Conservation (phyloP, 805 yeast genomes). For the Ogataea haglerorum region DNA sequence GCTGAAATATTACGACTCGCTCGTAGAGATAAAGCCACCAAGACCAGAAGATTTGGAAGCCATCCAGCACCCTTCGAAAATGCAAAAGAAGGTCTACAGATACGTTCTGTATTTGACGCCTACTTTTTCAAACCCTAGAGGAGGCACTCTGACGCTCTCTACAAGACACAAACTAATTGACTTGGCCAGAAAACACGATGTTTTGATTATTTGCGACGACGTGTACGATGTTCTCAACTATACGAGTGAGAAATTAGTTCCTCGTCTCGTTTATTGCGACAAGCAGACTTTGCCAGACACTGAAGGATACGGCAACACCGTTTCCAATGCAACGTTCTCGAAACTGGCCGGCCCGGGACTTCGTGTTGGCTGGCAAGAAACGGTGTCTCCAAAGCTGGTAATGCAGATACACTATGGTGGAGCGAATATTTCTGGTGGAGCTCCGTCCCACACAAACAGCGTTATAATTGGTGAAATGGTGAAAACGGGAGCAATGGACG, state of each 20-base stretch:
- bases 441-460: conserved; percentile 73
- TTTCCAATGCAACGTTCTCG: conserved; percentile 76
- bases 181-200: conserved; percentile 70
- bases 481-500: conserved; percentile 45
- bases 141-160: conserved; percentile 50
- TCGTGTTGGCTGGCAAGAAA: conserved; percentile 82
- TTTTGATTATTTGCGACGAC: conserved; percentile 73
- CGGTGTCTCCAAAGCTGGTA: conserved; percentile 53
- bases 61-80: conserved; percentile 38
- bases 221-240: conserved; percentile 75
- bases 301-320: conserved; percentile 55
- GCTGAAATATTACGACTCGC: conserved; percentile 40
- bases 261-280: conserved; percentile 60
- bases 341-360: conserved; percentile 81
- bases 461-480: conserved; percentile 64
- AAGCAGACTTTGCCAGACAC: conserved; percentile 42
- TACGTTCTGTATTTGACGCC: conserved; percentile 77
- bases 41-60: conserved; percentile 26
- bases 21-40: conserved; percentile 22
- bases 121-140: conserved; percentile 79
- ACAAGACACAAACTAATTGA: conserved; percentile 52
- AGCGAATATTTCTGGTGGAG: conserved; percentile 78
- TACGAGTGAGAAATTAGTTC: neutral
- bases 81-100: conserved; percentile 51
- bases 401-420: conserved; percentile 65